Base-by-base conservation (phyloP, 345 rosid species). In the Turnera subulata region DNA sequence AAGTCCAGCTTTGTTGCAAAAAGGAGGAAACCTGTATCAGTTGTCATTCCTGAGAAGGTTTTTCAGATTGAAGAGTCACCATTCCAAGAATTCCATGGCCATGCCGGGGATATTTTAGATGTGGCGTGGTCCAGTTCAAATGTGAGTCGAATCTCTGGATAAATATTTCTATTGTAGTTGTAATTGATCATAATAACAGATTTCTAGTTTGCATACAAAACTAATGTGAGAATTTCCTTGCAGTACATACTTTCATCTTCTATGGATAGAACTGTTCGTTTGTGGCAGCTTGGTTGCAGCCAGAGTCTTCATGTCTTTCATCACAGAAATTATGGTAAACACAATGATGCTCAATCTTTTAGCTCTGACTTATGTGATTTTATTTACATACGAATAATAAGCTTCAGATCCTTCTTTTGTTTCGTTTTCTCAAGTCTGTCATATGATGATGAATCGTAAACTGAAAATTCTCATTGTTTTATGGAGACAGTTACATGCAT, bases 41-140 rank as follows among this genome's bases (percentile, higher is more conserved):
- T 79, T 60, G 17, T 84, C 61, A 73, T 86, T 22, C 97, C 99
- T 26, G 71, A 77, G 17, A 75, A 76, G 75, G 75, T 82, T 67
- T 85, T 89, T 54, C 78, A 69, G 73, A 73, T 92, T 8, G 82
- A 82, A 37, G 86, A 86, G 71, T 68, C 68, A 17, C 88, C 96
- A 0, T n/a, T 92, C 51, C 94, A 83, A 23, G 94, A 86, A 66
- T 82, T 86, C 48, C 66, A 56, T 53, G 89, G 96, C 60, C 99
- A 92, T 35, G 48, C 69, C 0, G 60, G 89, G 43, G 95, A 85
- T 62, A 70, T 93, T 54, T 76, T 93, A 48, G 91, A 83, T 66
- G 65, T 93, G 14, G 85, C 94, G 6, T 93, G 99, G 99, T 86
- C 99, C 47, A 71, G 56, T 64, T 78, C 89, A 59, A 83, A 83